Percentiles rank a stretch among this genome's conserved stretches.
phyloP scores from a whole-genome alignment of 139 green algal genomes.

The Chlorella sp. region DNA sequence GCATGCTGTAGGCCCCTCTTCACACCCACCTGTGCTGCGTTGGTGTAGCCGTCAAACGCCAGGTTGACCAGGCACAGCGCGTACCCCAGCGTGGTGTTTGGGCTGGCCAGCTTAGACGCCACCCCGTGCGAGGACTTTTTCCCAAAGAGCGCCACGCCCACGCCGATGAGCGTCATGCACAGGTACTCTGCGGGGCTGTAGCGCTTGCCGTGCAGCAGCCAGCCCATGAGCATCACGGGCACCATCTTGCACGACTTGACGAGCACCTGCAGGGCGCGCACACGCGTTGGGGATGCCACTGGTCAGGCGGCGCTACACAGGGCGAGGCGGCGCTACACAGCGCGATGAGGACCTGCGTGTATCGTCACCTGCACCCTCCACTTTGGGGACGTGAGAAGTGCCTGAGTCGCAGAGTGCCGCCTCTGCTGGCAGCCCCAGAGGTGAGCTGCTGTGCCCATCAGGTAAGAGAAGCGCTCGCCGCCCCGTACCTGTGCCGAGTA shows the following conservation, averaged over 20 bases:
- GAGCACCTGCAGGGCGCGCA: slow-evolving; percentile 84
- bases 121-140: slow-evolving; percentile 54
- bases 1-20: no score
- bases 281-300: no score
- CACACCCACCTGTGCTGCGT: slow-evolving; percentile 59
- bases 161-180: slow-evolving; percentile 77
- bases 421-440: no score
- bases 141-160: slow-evolving; percentile 75
- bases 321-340: no score
- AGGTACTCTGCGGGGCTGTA: slow-evolving; percentile 86
- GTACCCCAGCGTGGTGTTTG: slow-evolving; percentile 87
- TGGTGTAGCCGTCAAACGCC: slow-evolving; percentile 94
- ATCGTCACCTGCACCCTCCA: no score
- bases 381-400: no score
- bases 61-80: slow-evolving; percentile 88
- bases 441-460: no score
- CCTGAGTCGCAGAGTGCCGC: no score
- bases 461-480: no score
- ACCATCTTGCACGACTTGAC: slow-evolving; percentile 98
- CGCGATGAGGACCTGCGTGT: no score
- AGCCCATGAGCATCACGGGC: slow-evolving; percentile 92
- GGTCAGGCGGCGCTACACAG: no score
- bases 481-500: slow-evolving; percentile 81
- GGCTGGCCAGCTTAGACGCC: slow-evolving; percentile 59
- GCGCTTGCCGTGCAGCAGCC: slow-evolving; percentile 69